Evolutionary conservation across 306 rosid species (phyloP).

Genomic region (Dalbergia cultrata): DNA sequence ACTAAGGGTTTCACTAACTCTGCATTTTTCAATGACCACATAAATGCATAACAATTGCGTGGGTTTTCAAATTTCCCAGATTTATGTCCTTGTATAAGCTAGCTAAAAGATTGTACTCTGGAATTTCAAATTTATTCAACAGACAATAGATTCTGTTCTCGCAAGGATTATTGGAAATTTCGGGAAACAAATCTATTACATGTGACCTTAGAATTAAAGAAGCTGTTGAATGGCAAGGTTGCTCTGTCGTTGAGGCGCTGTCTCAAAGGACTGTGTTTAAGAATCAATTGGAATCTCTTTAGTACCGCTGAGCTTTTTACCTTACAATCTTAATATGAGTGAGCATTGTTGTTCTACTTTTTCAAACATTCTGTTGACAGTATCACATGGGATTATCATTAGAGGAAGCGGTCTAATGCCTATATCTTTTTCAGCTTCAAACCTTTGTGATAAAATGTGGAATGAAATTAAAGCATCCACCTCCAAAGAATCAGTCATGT

Average conservation of each 20-base stretch:
- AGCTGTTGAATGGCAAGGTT: slow-evolving; percentile 54
- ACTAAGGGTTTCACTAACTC: not conserved
- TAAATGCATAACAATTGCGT: slow-evolving; percentile 6
- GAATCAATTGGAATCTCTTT: slow-evolving; percentile 63
- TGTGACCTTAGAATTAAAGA: slow-evolving; percentile 26
- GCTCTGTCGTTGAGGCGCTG: slow-evolving; percentile 62
- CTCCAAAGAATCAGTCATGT: slow-evolving; percentile 38
- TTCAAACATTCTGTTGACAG: slow-evolving; percentile 5
- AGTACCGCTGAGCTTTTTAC: slow-evolving; percentile 34
- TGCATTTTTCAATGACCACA: not conserved
- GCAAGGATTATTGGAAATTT: slow-evolving; percentile 76
- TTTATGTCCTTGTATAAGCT: too few relatives aligned
- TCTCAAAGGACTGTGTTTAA: slow-evolving; percentile 67
- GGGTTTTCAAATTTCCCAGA: not conserved
- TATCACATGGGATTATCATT: not conserved
- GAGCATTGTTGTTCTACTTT: slow-evolving; percentile 12
- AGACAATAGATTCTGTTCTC: slow-evolving; percentile 54
- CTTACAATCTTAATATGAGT: slow-evolving; percentile 18
- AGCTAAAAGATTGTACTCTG: too few relatives aligned
- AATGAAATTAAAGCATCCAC: slow-evolving; percentile 56
- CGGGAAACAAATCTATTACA: slow-evolving; percentile 15
- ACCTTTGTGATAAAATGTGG: slow-evolving; percentile 59
- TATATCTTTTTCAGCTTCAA: slow-evolving; percentile 55
- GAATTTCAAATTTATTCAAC: too few relatives aligned
- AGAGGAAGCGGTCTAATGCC: slow-evolving; percentile 35